Conservation (phyloP, 768 basidiomycete species). For the Russula dissimulans region DNA sequence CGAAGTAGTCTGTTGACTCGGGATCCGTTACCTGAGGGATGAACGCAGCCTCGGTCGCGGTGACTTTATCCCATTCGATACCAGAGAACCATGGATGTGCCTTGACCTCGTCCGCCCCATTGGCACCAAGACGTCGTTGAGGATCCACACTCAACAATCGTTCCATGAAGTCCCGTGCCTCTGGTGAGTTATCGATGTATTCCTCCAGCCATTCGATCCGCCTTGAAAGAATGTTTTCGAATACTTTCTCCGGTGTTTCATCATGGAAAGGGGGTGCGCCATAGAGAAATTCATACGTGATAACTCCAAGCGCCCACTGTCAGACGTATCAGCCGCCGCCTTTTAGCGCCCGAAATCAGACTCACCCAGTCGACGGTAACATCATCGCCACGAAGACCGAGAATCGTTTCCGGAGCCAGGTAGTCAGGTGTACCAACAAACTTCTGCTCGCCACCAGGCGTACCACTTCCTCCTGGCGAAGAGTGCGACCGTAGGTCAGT, state of each 20-base stretch:
- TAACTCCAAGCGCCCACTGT: constrained; percentile 97
- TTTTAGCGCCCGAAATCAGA: constrained; percentile 19
- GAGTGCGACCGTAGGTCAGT: constrained; percentile 77
- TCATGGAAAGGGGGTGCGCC: constrained; percentile 97
- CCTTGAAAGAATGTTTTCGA: constrained; percentile 95
- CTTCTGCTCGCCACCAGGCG: constrained; percentile 80
- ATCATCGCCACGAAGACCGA: constrained; percentile 92
- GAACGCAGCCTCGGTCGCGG: constrained; percentile 83
- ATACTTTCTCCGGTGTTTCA: constrained; percentile 93
- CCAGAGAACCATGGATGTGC: constrained; percentile 81
- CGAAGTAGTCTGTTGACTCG: constrained; percentile 99
- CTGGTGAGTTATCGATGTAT: constrained; percentile 75
- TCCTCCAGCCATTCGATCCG: constrained; percentile 96
- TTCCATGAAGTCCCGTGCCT: constrained; percentile 86
- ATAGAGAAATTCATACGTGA: constrained; percentile 96
- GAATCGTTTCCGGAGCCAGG: constrained; percentile 89
- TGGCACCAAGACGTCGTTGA: constrained; percentile 65
- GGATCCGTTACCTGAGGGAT: constrained; percentile 93
- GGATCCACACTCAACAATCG: constrained; percentile 78
- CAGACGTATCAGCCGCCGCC: constrained; percentile 14
- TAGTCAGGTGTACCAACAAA: constrained; percentile 99
- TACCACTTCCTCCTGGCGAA: constrained; percentile 41
- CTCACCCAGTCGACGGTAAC: constrained; percentile 94
- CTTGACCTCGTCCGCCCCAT: constrained; percentile 90
- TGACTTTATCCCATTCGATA: constrained; percentile 91